These are phyloP conservation scores for Barnettozyma siamensis DNA, from an alignment of 805 yeast genomes.

Conservation along the genomic window DNA sequence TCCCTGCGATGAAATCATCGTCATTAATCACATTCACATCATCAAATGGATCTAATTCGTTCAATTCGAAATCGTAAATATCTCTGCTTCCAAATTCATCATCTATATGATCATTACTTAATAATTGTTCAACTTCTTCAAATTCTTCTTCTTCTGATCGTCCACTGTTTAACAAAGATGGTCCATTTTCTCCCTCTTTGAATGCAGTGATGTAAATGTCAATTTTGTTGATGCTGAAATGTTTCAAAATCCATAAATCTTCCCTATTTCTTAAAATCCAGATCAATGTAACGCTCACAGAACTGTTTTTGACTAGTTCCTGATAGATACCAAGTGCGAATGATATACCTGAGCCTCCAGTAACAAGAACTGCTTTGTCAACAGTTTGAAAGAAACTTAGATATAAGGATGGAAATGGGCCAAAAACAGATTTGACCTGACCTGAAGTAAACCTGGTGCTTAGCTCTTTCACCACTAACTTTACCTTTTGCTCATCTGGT, in stretches of 20 bases:
- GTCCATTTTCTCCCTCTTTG: background rate
- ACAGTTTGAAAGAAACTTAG: conserved; percentile 41
- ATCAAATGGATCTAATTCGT: conserved; percentile 19
- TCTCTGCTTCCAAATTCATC: conserved; percentile 2
- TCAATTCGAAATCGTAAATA: conserved; percentile 21
- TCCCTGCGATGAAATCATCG: too few species aligned
- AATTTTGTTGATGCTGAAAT: conserved; percentile 30
- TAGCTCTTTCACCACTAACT: conserved; percentile 40
- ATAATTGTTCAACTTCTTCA: conserved; percentile 17
- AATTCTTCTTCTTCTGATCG: background rate
- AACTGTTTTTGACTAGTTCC: conserved; percentile 28
- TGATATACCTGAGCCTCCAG: conserved; percentile 75
- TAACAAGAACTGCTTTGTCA: conserved; percentile 45
- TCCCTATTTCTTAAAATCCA: conserved; percentile 49
- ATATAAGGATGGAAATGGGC: conserved; percentile 41
- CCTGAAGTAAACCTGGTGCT: conserved; percentile 29
- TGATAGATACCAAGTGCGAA: conserved; percentile 50
- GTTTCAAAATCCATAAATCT: conserved; percentile 43
- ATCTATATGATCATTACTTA: conserved; percentile 11
- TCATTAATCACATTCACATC: conserved; percentile 10
- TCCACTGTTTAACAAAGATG: background rate
- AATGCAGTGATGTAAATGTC: conserved; percentile 36
- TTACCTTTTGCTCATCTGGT: conserved; percentile 34
- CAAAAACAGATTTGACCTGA: conserved; percentile 33
- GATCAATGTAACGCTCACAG: conserved; percentile 33